Base-by-base conservation (phyloP, 805 yeast genomes). In the Pachysolen tannophilus region DNA sequence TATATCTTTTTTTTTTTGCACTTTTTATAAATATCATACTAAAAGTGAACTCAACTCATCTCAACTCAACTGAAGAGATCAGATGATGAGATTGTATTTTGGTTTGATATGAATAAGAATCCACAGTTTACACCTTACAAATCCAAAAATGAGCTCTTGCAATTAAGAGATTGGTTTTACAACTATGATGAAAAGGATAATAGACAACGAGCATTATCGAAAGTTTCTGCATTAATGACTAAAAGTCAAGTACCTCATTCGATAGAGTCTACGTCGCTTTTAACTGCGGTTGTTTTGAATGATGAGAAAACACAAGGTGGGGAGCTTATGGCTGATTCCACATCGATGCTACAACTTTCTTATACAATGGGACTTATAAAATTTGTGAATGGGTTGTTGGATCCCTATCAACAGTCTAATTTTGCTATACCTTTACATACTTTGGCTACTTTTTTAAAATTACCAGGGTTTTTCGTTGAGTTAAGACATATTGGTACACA, bases 401-500 rank as follows among this genome's bases (percentile, higher is more conserved):
- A 92, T 53, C 92, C 94, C 0, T 70, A 70, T 32, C 98, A 92
- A 55, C 83, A 78, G 46, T 73, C 87, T 1, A 72, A 67, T 29
- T 79, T 61, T 50, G 96, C 95, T 0, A 71, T 82, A 11, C 88
- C 97, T 5, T 59, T 92, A 46, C 81, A 82, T 42, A 66, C 68
- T 5, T 57, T 92, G 17, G 97, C 97, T 1, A 69, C 62, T 35
- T 68, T 69, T 29, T 56, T 84, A 16, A 70, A 73, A 2, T 61
- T 92, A 17, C 95, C 97, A 0, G 65, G 78, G 21, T 72, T 71
- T 48, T 86, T 92, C 55, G 98, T 92, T 1, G 98, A 92, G 49
- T 52, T 86, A 20, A 67, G 98, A 37, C 97, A 92, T 55, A 72
- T 75, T 47, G 88, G 94, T 4, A 90, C 98, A 0, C 98, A 92